These are phyloP conservation scores for Physcomitrium patens DNA, from an alignment of 225 moss, liverwort and hornwort genomes.

Conservation along the genomic window DNA sequence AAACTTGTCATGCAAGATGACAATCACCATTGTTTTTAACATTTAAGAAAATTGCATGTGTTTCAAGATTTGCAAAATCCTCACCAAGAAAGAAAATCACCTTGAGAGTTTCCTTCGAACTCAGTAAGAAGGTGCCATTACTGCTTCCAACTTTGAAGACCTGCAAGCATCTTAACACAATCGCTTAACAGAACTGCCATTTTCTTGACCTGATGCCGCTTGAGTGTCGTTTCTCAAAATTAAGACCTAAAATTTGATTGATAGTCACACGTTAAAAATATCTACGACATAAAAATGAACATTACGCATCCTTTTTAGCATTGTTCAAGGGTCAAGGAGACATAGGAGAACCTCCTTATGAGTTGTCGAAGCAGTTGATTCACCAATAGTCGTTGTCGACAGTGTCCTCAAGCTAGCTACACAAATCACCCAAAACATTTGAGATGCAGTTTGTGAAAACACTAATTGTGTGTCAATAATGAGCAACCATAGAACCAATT, in stretches of 20 bases:
- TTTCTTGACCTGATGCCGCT: not conserved
- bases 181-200: conserved; percentile 12
- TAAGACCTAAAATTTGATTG: not conserved
- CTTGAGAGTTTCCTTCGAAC: conserved; percentile 48
- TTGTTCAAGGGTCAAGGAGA: conserved; percentile 13
- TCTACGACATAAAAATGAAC: conserved; percentile 13
- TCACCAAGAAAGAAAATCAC: conserved; percentile 89
- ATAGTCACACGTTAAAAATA: conserved; percentile 5
- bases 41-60: not conserved
- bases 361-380: conserved; percentile 29
- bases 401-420: conserved; percentile 39
- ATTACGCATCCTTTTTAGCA: not conserved
- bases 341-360: conserved; percentile 48
- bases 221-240: not conserved
- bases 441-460: conserved; percentile 35
- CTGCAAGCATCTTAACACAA: conserved; percentile 49
- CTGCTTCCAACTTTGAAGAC: conserved; percentile 37
- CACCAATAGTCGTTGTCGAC: conserved; percentile 28
- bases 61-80: conserved; percentile 28
- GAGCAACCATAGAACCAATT: conserved; percentile 19
- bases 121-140: conserved; percentile 32
- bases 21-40: not conserved
- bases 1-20: not conserved
- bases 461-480: conserved; percentile 10
- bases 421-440: conserved; percentile 39